Conservation (phyloP, 129 eudicot species). For the Flaveria bidentis region DNA sequence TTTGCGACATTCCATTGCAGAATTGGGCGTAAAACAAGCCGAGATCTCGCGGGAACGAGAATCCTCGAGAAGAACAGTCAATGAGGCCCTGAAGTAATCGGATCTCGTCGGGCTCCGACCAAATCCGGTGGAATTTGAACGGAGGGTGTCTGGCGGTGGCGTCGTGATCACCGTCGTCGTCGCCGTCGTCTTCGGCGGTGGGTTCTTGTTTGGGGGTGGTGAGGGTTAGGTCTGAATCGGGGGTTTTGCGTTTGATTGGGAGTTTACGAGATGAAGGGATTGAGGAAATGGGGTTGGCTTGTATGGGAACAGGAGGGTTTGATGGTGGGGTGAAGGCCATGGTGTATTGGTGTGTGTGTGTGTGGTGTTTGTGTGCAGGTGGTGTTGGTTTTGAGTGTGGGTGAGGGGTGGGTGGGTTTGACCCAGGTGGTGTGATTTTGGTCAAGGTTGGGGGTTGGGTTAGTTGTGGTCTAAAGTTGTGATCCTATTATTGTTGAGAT, state of each 20-base stretch:
- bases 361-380: neutral
- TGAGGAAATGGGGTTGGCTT: constrained; percentile 33
- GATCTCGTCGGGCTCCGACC: constrained; percentile 88
- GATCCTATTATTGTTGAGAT: constrained; percentile 27
- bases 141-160: constrained; percentile 37
- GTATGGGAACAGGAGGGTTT: constrained; percentile 33
- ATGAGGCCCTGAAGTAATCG: constrained; percentile 62
- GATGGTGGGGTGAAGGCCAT: constrained; percentile 67
- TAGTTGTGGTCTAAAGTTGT: neutral
- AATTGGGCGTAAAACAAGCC: constrained; percentile 47
- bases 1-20: constrained; percentile 53
- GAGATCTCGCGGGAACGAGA: constrained; percentile 65
- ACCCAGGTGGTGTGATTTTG: constrained; percentile 27
- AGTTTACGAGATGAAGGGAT: constrained; percentile 51
- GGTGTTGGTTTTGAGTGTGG: constrained; percentile 24
- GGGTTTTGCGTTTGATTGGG: constrained; percentile 78
- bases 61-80: constrained; percentile 39
- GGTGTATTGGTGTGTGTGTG: constrained; percentile 22
- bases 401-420: constrained; percentile 32
- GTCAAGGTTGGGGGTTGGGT: constrained; percentile 27
- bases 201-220: constrained; percentile 31
- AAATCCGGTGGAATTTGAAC: constrained; percentile 68
- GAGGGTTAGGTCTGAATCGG: constrained; percentile 26
- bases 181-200: constrained; percentile 5
- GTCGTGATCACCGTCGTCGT: neutral